Evolutionary conservation across 2,329 filamentous ascomycete genomes (phyloP).

Genomic region (Botrytis fragariae): DNA sequence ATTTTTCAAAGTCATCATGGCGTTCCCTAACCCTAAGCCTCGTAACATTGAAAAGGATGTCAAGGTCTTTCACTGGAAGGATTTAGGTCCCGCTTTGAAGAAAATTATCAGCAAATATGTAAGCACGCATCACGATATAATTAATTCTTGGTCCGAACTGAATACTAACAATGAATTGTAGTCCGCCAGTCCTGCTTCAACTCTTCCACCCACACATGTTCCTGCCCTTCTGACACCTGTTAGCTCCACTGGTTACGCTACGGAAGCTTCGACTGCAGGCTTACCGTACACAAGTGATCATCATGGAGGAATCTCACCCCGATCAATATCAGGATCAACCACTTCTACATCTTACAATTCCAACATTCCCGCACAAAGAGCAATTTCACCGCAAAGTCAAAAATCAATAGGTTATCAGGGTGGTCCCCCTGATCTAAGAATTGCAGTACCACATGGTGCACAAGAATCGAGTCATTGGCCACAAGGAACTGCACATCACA

Average conservation of each 20-base stretch:
- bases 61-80: slow-evolving; percentile 97
- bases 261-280: slow-evolving; percentile 33
- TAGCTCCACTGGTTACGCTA: slow-evolving; percentile 37
- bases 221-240: slow-evolving; percentile 37
- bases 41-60: slow-evolving; percentile 99
- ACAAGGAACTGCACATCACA: slow-evolving; percentile 32
- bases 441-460: slow-evolving; percentile 30
- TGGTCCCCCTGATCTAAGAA: slow-evolving; percentile 36
- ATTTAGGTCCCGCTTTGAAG: slow-evolving; percentile 80
- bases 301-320: slow-evolving; percentile 36
- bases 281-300: slow-evolving; percentile 35
- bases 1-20: slow-evolving; percentile 99
- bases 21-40: slow-evolving; percentile 89
- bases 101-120: slow-evolving; percentile 97
- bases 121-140: slow-evolving; percentile 23
- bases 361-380: slow-evolving; percentile 30
- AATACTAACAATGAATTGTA: slow-evolving; percentile 25
- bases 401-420: slow-evolving; percentile 31
- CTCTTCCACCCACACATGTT: slow-evolving; percentile 30
- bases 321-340: slow-evolving; percentile 36
- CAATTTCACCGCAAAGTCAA: slow-evolving; percentile 34
- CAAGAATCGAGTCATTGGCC: slow-evolving; percentile 35
- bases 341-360: slow-evolving; percentile 32
- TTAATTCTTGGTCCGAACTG: background rate
- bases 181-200: slow-evolving; percentile 39